Conservation (phyloP, 768 basidiomycete species). For the Daedaleopsis sinensis region DNA sequence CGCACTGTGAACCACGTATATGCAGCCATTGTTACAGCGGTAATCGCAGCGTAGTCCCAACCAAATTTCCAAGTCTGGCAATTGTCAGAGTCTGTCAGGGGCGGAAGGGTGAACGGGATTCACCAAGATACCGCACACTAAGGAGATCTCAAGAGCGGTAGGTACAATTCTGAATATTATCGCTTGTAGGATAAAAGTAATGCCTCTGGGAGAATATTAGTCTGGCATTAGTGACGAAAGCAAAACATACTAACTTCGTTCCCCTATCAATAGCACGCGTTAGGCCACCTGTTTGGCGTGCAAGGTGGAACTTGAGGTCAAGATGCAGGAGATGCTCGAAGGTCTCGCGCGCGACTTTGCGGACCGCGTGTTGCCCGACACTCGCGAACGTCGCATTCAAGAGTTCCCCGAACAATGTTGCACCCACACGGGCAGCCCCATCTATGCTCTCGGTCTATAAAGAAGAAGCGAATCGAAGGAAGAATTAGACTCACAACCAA, state of each 20-base stretch:
- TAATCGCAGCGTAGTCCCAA: slow-evolving; percentile 95
- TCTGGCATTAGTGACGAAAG: not conserved
- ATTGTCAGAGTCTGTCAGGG: not conserved
- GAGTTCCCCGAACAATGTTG: slow-evolving; percentile 88
- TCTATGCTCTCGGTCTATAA: slow-evolving; percentile 49
- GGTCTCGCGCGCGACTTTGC: slow-evolving; percentile 93
- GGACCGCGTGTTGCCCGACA: slow-evolving; percentile 92
- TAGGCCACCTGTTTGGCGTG: slow-evolving; percentile 92
- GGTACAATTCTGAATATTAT: slow-evolving; percentile 95
- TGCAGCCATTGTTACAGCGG: slow-evolving; percentile 77
- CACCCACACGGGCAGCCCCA: slow-evolving; percentile 86
- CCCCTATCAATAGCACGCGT: slow-evolving; percentile 97
- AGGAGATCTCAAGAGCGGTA: slow-evolving; percentile 92
- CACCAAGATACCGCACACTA: slow-evolving; percentile 97
- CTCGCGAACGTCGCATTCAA: slow-evolving; percentile 96
- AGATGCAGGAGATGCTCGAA: slow-evolving; percentile 92
- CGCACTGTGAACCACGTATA: slow-evolving; percentile 98
- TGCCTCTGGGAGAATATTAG: slow-evolving; percentile 62
- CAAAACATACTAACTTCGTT: slow-evolving; percentile 70
- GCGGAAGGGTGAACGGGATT: too few species aligned
- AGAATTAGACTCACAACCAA: slow-evolving; percentile 74
- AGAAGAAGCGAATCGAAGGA: not conserved
- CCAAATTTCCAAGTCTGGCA: slow-evolving; percentile 94
- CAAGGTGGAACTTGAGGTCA: slow-evolving; percentile 90
- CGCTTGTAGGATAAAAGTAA: slow-evolving; percentile 92